Evolutionary conservation across 257 asterid species (phyloP).

Genomic region (Pogostemon cablin): DNA sequence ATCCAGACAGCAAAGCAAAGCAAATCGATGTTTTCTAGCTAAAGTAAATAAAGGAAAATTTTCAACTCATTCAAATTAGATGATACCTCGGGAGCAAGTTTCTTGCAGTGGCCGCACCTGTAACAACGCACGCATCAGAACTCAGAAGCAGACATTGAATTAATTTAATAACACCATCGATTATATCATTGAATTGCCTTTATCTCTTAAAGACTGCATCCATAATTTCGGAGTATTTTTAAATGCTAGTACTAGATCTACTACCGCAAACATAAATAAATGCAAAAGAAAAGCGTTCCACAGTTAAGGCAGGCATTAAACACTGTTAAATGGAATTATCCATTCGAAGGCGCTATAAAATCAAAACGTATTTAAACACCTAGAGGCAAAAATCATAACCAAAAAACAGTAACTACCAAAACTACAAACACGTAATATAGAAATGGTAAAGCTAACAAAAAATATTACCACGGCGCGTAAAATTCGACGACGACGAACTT

Average conservation of each 20-base stretch:
- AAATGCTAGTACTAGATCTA: not conserved
- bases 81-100: constrained; percentile 75
- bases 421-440: not conserved
- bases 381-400: not conserved
- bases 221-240: constrained; percentile 12
- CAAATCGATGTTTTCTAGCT: not conserved
- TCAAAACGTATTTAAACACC: constrained; percentile 8
- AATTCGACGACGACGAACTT: constrained; percentile 85
- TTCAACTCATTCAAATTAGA: constrained; percentile 15
- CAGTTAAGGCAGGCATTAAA: not conserved
- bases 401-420: too few species aligned
- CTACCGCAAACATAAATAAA: not conserved
- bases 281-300: not conserved
- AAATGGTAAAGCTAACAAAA: not conserved
- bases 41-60: not conserved
- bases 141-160: constrained; percentile 28
- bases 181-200: not conserved
- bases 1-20: not conserved
- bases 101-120: constrained; percentile 83
- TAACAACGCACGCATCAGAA: constrained; percentile 25
- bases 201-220: not conserved
- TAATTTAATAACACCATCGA: constrained; percentile 18
- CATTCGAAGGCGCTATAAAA: constrained; percentile 1
- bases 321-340: constrained; percentile 6
- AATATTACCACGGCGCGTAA: constrained; percentile 81